Base-by-base conservation (phyloP, 2,329 filamentous ascomycete genomes). In the Dactylonectria estremocensis region DNA sequence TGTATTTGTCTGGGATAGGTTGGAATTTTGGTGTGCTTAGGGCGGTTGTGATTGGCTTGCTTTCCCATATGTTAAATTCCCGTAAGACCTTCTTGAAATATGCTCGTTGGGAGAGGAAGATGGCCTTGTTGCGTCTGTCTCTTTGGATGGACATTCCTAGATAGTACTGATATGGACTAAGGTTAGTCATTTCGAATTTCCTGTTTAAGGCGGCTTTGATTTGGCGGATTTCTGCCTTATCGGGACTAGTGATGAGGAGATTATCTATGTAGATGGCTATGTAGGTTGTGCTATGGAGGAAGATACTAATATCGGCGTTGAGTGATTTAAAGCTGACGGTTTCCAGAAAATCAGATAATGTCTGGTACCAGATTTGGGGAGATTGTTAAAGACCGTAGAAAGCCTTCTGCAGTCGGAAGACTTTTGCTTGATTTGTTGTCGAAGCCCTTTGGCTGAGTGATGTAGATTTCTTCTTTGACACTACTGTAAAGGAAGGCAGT, bases 401-500 rank as follows among this genome's bases (percentile, higher is more conserved):
- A 11, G 37, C 54, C 14, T 59, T 59, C 22, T 22, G 11, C 24
- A 59, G 31, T 40, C 31, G 33, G 6, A n/a, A 59, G 22, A 59
- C 46, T 24, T 24, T 50, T 49, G 13, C 20, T 20, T 37, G 33
- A 20, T 5, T 13, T 48, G 22, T 59, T 18, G 14, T 49, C 16
- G 14, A 31, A 48, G 20, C 40, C 24, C 24, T 59, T 10, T 35
- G 40, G 43, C 18, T 59, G 33, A 14, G 13, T 50, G n/a, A 59
- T 20, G 33, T 59, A 59, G 31, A 59, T 59, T 53, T 35, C 31
- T 28, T 28, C 24, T 24, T 49, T 49, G n/a, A 49, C 46, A 49
- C 46, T n/a, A 49, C 46, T n/a, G 46, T 49, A 49, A 49, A 49
- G 46, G 46, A 49, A 49, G 46, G 46, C 46, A 49, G 46, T 49